A percentile compares a stretch with the other conserved stretches of the same genome.
phyloP scores from a whole-genome alignment of 139 green algal genomes.

The Monoraphidium neglectum region DNA sequence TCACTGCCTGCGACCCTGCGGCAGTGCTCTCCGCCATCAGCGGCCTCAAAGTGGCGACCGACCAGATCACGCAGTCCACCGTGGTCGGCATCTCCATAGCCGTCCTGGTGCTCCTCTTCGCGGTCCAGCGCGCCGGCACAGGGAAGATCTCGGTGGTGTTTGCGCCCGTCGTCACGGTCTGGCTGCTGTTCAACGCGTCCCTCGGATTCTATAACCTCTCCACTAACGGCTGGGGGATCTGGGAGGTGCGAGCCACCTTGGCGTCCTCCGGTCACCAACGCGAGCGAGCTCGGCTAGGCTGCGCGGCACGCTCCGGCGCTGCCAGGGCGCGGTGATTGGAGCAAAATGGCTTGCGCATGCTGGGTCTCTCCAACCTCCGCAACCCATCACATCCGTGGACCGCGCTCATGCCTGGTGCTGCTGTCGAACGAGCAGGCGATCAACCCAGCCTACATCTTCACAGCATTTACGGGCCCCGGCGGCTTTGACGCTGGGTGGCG shows the following conservation, averaged over 20 bases:
- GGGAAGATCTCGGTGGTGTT: constrained; percentile 46
- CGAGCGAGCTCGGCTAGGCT: no score
- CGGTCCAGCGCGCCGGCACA: constrained; percentile 57
- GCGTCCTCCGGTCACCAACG: no score
- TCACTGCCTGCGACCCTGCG: neutral
- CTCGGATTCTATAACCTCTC: constrained; percentile 68
- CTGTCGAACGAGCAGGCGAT: constrained; percentile 7
- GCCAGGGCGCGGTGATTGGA: no score
- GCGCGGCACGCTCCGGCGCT: no score
- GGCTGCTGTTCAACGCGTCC: constrained; percentile 41
- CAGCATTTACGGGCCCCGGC: constrained; percentile 32
- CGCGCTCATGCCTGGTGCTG: neutral
- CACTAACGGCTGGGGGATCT: constrained; percentile 11
- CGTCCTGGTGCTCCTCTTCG: constrained; percentile 54
- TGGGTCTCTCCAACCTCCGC: no score
- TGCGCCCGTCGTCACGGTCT: constrained; percentile 56
- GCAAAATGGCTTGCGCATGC: no score
- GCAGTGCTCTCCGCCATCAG: constrained; percentile 38
- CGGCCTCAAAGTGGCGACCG: neutral
- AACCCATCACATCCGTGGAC: no score
- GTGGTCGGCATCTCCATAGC: constrained; percentile 24
- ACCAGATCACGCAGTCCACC: constrained; percentile 8
- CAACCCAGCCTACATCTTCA: constrained; percentile 20
- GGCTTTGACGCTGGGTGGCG: constrained; percentile 35
- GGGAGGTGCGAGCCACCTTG: no score